Base-by-base conservation (phyloP, 2,329 filamentous ascomycete species). In the Trichoderma breve region DNA sequence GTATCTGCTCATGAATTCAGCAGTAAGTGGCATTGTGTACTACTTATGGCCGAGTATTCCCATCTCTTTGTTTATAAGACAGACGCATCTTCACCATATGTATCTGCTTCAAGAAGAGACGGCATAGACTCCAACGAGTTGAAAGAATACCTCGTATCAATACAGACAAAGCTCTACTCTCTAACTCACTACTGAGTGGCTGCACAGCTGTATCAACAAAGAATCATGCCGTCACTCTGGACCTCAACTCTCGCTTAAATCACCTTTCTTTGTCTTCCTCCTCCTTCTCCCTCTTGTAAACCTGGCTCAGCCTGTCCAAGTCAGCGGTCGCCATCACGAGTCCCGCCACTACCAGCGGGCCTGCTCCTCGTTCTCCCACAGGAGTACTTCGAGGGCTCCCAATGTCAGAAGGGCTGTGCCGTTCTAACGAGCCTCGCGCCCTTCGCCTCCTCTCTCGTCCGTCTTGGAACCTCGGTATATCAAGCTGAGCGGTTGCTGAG, bases 231-330 rank as follows among this genome's bases (percentile, higher is more conserved):
- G 6, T 24, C 18, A 8, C 11, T 9, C n/a, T 39, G 9, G 34
- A 14, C 21, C 21, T 14, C 34, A 34, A 11, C 14, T 51, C 32
- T 11, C 18, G 2, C 24, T 15, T 36, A 8, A 36, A 36, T 21
- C 30, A 65, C 21, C 15, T 3, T 14, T n/a, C 34, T 58, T 28
- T n/a, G 3, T 24, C 32, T 14, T 51, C 34, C 11, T 57, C 24
- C 32, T 24, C 32, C 43, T 51, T 26, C 11, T 57, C 24, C 43
- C 18, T 55, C 28, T 14, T 57, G 7, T 28, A 14, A 32, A 3
- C 9, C n/a, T 70, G 53, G 64, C 77, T 80, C 66, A 81, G 71
- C n/a, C 79, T 76, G 39, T 81, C 80, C 39, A 81, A 73, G n/a
- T 81, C 76, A 28, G 74, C 74, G 36, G 76, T 76, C 36, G 78